Evolutionary conservation across 352 stramenopile genomes (phyloP).

Genomic region (Pythium pyrilobum): DNA sequence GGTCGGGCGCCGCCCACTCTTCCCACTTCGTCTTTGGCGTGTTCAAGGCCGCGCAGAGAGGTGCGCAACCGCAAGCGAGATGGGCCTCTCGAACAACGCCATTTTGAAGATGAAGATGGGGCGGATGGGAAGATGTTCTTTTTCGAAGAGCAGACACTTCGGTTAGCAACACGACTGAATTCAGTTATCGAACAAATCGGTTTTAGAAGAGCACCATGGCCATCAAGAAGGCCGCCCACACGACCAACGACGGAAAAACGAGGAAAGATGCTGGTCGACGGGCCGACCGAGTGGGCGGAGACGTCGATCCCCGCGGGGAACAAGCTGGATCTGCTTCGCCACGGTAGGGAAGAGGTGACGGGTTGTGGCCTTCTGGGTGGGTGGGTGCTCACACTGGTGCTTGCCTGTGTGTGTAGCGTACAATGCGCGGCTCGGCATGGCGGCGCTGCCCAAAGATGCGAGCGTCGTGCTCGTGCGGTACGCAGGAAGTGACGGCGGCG

Average conservation of each 20-base stretch:
- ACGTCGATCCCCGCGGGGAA: slow-evolving; percentile 21
- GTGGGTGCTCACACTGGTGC: not conserved
- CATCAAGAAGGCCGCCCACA: not conserved
- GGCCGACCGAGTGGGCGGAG: slow-evolving; percentile 37
- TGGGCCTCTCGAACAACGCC: not conserved
- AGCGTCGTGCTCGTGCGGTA: slow-evolving; percentile 30
- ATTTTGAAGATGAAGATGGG: not conserved
- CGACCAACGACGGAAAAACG: not conserved
- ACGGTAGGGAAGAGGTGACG: slow-evolving; percentile 22
- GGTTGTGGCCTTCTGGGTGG: not conserved
- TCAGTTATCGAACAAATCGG: slow-evolving; percentile 6
- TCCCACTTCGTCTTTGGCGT: not conserved
- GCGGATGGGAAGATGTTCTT: not conserved
- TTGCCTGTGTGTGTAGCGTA: slow-evolving; percentile 24
- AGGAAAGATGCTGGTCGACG: slow-evolving; percentile 33
- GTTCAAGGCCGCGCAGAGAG: too few relatives aligned
- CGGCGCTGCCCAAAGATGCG: slow-evolving; percentile 27
- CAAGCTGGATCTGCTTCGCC: slow-evolving; percentile 34
- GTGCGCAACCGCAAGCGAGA: not conserved
- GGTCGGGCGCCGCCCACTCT: not conserved
- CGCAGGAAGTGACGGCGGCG: not conserved
- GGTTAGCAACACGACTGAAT: not conserved
- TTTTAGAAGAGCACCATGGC: slow-evolving; percentile 7
- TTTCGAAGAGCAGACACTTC: not conserved
- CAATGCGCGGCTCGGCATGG: slow-evolving; percentile 31